These are phyloP conservation scores for Citrus australasica DNA, from an alignment of 345 rosid species.

Conservation along the genomic window DNA sequence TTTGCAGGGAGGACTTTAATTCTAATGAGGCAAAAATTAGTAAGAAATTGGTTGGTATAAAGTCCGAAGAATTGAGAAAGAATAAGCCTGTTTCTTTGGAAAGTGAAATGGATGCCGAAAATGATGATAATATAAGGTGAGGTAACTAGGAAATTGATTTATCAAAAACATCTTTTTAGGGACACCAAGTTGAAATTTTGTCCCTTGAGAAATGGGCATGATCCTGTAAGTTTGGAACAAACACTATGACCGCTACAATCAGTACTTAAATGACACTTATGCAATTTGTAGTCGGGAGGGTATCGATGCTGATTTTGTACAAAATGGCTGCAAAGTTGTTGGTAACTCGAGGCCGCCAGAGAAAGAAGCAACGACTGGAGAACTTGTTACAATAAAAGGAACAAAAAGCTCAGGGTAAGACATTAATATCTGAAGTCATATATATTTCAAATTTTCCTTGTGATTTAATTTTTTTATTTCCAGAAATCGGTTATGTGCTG, in stretches of 20 bases:
- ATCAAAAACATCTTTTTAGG: neutral
- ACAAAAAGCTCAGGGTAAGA: constrained; percentile 34
- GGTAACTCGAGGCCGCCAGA: constrained; percentile 33
- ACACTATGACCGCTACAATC: neutral
- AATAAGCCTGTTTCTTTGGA: constrained; percentile 25
- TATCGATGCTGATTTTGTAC: constrained; percentile 20
- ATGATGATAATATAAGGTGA: constrained; percentile 34
- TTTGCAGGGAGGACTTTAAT: constrained; percentile 28
- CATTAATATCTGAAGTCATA: neutral
- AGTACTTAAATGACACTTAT: constrained; percentile 3
- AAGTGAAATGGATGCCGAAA: constrained; percentile 27
- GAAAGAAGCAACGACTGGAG: constrained; percentile 30
- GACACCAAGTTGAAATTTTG: neutral
- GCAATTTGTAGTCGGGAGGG: constrained; percentile 26
- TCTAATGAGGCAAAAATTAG: constrained; percentile 24
- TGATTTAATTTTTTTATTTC: neutral
- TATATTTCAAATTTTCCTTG: neutral
- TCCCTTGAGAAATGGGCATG: neutral
- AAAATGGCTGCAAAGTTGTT: constrained; percentile 25
- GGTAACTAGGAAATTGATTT: constrained; percentile 2
- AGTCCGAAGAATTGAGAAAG: constrained; percentile 13
- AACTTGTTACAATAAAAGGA: constrained; percentile 29
- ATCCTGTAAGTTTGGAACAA: constrained; percentile 5
- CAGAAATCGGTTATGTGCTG: neutral
- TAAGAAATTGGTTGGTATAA: constrained; percentile 25